Evolutionary conservation across 495 filamentous ascomycete species (phyloP), one percentile per base, ranked within the genome.

Genomic region (Glonium stellatum): DNA sequence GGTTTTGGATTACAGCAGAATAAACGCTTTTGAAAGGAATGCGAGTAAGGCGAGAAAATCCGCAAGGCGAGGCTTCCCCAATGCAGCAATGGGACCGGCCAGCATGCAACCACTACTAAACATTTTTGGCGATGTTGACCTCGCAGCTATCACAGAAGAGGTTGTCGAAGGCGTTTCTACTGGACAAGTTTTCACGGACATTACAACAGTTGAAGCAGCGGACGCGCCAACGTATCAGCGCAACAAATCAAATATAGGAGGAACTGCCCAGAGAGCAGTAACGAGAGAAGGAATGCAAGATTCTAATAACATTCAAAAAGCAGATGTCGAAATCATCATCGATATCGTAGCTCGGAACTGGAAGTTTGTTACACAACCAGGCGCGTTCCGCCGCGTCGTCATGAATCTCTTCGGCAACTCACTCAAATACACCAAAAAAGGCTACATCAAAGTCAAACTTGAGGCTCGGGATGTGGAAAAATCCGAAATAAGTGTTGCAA

Each of bases 321-420:
- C 58, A 15, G 22, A 55, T 41, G 58, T 60, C 23, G 61, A 67
- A 21, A 49, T 65, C 0, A 61, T 65, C 18, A n/a, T 54, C 10
- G 56, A 61, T 15, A 56, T 58, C n/a, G 27, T 11, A 18, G 27
- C 48, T 4, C 25, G 47, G 10, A 42, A 15, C 10, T 59, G 51
- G 49, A 60, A 18, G 18, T 61, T 65, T 34, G 39, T 41, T 1
- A 57, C 51, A 44, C 51, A 59, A 37, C 37, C 56, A 25, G 37
- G 58, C 10, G 55, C 58, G n/a, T 31, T 57, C 35, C 12, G 55
- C 18, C 51, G 66, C 12, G 59, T 70, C 15, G 37, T 62, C 19
- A 66, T 69, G 60, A 70, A 70, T 44, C 47, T 70, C 8, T 18
- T 70, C 11, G 50, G 55, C 3, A 70, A 70, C 42, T 44, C 66